Conservation (phyloP, 306 rosid genomes). For the Cucurbita maxima region DNA sequence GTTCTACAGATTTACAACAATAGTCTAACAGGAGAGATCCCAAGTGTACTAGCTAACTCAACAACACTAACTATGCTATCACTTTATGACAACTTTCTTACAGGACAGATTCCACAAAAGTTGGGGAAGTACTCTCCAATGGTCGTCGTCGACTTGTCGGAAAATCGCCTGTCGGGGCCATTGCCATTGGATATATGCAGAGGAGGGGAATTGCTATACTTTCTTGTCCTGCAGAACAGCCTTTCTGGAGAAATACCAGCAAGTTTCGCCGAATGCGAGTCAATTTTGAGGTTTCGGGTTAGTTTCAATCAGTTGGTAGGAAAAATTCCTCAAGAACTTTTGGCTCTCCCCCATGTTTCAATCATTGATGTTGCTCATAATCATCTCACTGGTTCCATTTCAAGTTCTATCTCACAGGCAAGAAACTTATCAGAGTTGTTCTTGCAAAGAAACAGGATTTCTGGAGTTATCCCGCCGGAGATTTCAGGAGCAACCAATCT, state of each 20-base stretch:
- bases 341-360: slow-evolving; percentile 62
- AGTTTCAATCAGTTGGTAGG: slow-evolving; percentile 56
- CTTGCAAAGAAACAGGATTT: slow-evolving; percentile 54
- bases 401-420: slow-evolving; percentile 33
- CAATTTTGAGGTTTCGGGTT: slow-evolving; percentile 62
- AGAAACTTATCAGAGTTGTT: slow-evolving; percentile 74
- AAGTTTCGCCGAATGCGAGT: slow-evolving; percentile 40
- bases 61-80: slow-evolving; percentile 48
- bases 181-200: slow-evolving; percentile 64
- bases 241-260: slow-evolving; percentile 62
- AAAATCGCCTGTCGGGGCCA: slow-evolving; percentile 60
- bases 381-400: slow-evolving; percentile 47
- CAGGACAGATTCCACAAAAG: slow-evolving; percentile 45
- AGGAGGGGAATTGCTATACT: slow-evolving; percentile 47
- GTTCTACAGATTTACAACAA: slow-evolving; percentile 88
- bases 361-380: slow-evolving; percentile 68
- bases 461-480: slow-evolving; percentile 56
- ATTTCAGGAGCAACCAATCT: slow-evolving; percentile 51
- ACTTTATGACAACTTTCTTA: slow-evolving; percentile 62
- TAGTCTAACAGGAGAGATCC: slow-evolving; percentile 64
- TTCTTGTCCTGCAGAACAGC: slow-evolving; percentile 52
- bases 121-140: slow-evolving; percentile 55
- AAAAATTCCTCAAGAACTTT: slow-evolving; percentile 52
- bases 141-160: slow-evolving; percentile 70
- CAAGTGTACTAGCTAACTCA: slow-evolving; percentile 50